Conservation (phyloP, 208 protist genomes). For the Trypanosoma melophagium region DNA sequence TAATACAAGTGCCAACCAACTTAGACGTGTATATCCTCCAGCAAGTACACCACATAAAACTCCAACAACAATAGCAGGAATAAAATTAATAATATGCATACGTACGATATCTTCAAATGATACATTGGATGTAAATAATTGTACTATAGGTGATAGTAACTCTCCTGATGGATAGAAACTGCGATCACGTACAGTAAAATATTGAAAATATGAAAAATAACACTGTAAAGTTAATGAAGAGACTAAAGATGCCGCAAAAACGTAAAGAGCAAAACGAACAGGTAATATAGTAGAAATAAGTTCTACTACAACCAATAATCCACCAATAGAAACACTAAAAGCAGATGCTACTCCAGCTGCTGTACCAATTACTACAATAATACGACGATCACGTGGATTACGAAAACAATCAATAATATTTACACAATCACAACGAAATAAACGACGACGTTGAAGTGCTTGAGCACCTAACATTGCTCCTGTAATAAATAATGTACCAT, state of each 20-base stretch:
- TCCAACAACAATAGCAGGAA: constrained; percentile 41
- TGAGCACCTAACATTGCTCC: constrained; percentile 61
- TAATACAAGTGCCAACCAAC: constrained; percentile 37
- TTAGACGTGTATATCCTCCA: constrained; percentile 41
- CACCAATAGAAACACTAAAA: constrained; percentile 54
- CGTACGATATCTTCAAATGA: constrained; percentile 39
- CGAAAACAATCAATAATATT: constrained; percentile 60
- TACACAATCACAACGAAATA: constrained; percentile 43
- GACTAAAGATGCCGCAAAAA: constrained; percentile 54
- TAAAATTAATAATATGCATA: constrained; percentile 52
- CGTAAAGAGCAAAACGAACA: constrained; percentile 55
- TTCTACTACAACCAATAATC: constrained; percentile 57
- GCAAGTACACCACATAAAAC: constrained; percentile 39
- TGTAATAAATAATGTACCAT: constrained; percentile 42
- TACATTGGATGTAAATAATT: constrained; percentile 36
- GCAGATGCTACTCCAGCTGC: constrained; percentile 53
- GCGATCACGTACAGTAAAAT: constrained; percentile 38
- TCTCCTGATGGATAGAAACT: constrained; percentile 19
- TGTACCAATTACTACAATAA: constrained; percentile 46
- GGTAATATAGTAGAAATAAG: constrained; percentile 50
- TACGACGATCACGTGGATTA: constrained; percentile 52
- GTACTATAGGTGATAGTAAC: constrained; percentile 37
- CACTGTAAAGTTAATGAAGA: constrained; percentile 47
- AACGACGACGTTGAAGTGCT: constrained; percentile 36
- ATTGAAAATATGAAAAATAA: constrained; percentile 49